phyloP scores from a whole-genome alignment of 2,329 filamentous ascomycete genomes.

The Colletotrichum zoysiae region DNA sequence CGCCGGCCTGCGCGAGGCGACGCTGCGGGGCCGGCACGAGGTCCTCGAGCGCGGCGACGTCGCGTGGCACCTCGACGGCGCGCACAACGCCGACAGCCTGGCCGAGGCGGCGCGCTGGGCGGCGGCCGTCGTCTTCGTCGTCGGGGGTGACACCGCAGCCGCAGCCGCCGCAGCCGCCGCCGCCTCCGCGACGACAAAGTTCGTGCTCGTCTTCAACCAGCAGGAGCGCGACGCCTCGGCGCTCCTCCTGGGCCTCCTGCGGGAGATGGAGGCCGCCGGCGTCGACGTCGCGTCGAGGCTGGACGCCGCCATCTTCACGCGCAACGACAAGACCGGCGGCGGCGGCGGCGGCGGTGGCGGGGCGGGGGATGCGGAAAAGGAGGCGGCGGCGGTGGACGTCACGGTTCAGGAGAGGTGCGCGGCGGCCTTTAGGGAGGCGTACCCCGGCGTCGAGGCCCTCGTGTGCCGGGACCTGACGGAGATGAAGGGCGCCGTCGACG shows the following conservation, averaged over 20 bases:
- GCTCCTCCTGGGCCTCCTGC: slow-evolving; percentile 64
- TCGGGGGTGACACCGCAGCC: no score
- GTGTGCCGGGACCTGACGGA: slow-evolving; percentile 47
- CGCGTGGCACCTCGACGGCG: slow-evolving; percentile 91
- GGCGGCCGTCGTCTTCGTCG: slow-evolving; percentile 50
- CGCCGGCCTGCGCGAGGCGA: slow-evolving; percentile 79
- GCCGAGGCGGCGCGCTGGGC: slow-evolving; percentile 88
- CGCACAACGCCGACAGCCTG: slow-evolving; percentile 92
- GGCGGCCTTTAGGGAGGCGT: slow-evolving; percentile 61
- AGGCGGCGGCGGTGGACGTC: slow-evolving; percentile 56
- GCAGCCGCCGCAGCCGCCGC: slow-evolving; percentile 44
- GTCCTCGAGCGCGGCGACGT: slow-evolving; percentile 67
- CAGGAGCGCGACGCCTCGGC: slow-evolving; percentile 69
- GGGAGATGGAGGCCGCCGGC: slow-evolving; percentile 44
- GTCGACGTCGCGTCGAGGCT: slow-evolving; percentile 59
- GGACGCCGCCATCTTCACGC: slow-evolving; percentile 77
- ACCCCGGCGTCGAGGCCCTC: slow-evolving; percentile 57
- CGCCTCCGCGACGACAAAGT: slow-evolving; percentile 50
- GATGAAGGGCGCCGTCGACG: slow-evolving; percentile 66
- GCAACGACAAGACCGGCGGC: slow-evolving; percentile 22
- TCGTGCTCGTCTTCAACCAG: slow-evolving; percentile 89
- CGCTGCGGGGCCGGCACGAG: slow-evolving; percentile 85
- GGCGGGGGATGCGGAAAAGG: no score
- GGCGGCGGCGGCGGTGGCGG: slow-evolving; percentile 47
- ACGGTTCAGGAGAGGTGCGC: slow-evolving; percentile 65